Percentiles rank a stretch among this genome's conserved stretches.
phyloP scores from a whole-genome alignment of 495 filamentous ascomycete species.

The Podospora fimiseda region DNA sequence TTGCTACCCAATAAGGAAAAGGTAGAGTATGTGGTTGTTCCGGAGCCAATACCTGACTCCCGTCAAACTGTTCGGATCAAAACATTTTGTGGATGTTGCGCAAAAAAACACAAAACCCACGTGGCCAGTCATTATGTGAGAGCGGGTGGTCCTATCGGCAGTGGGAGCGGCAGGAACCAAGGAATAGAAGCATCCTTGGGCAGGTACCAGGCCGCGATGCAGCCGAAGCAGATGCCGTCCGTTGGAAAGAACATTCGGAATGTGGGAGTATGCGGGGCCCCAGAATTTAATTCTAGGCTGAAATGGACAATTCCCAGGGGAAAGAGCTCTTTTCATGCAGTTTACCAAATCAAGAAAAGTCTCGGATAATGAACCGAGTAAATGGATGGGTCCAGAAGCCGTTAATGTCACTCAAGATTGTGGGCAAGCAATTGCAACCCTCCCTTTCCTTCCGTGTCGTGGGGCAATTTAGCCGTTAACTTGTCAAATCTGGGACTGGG shows the following conservation, averaged over 20 bases:
- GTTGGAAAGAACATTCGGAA: background rate
- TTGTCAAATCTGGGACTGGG: too few species aligned
- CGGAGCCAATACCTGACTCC: too few species aligned
- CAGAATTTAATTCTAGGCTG: conserved; percentile 15
- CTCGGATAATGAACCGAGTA: conserved; percentile 23
- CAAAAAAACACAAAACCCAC: too few species aligned
- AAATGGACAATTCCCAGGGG: conserved; percentile 7
- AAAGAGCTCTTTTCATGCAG: background rate
- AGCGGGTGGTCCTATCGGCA: too few species aligned
- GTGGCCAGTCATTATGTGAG: too few species aligned
- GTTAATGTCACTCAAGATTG: background rate
- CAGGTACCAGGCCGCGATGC: too few species aligned
- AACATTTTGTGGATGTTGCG: too few species aligned
- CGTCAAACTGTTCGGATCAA: too few species aligned
- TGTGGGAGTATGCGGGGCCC: conserved; percentile 5
- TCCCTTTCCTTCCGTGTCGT: background rate
- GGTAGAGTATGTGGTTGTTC: background rate
- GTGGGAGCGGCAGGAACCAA: too few species aligned
- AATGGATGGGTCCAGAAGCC: background rate
- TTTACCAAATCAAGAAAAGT: conserved; percentile 5
- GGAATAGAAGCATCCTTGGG: background rate
- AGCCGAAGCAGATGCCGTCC: background rate
- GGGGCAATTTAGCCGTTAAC: background rate
- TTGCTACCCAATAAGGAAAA: background rate
- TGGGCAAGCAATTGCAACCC: background rate